These are phyloP conservation scores for Saccharomycopsis phalli DNA, from an alignment of 1,139 yeast genomes.

Conservation along the genomic window DNA sequence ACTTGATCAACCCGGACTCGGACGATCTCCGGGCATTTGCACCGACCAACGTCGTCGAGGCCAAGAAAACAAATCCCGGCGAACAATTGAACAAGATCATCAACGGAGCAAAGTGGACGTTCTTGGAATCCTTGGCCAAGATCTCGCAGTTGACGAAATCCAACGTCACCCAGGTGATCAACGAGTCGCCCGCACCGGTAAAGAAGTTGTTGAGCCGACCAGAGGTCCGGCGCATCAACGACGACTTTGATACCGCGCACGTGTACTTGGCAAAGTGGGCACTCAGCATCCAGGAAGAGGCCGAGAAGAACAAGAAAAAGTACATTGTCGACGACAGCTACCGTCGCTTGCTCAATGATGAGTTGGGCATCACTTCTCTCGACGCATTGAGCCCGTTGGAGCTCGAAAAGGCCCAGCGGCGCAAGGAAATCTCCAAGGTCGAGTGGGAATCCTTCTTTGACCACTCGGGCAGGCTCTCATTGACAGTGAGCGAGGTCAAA, in stretches of 20 bases:
- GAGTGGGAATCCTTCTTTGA: conserved; percentile 90
- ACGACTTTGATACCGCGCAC: conserved; percentile 88
- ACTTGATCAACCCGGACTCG: conserved; percentile 69
- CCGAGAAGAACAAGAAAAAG: conserved; percentile 59
- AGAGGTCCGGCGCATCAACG: conserved; percentile 71
- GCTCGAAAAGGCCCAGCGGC: conserved; percentile 44
- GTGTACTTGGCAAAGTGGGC: conserved; percentile 97
- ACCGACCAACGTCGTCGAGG: conserved; percentile 40
- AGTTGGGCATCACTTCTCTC: conserved; percentile 57
- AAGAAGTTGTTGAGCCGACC: conserved; percentile 62
- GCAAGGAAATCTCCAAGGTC: conserved; percentile 53
- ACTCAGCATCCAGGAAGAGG: conserved; percentile 85
- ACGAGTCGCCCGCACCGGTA: conserved; percentile 58
- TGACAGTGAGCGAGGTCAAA: conserved; percentile 72
- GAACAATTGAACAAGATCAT: conserved; percentile 38
- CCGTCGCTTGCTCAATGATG: conserved; percentile 50
- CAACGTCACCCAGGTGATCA: conserved; percentile 51
- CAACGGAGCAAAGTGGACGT: conserved; percentile 74
- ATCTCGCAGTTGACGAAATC: conserved; percentile 62
- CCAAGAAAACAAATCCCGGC: conserved; percentile 13
- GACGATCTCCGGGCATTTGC: conserved; percentile 73
- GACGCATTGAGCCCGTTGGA: conserved; percentile 45
- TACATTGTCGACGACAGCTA: conserved; percentile 53
- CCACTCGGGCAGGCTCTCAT: conserved; percentile 56
- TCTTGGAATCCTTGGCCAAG: conserved; percentile 77